Base-by-base conservation (phyloP, 2,329 filamentous ascomycete genomes). In the Pseudovirgaria hyperparasitica region DNA sequence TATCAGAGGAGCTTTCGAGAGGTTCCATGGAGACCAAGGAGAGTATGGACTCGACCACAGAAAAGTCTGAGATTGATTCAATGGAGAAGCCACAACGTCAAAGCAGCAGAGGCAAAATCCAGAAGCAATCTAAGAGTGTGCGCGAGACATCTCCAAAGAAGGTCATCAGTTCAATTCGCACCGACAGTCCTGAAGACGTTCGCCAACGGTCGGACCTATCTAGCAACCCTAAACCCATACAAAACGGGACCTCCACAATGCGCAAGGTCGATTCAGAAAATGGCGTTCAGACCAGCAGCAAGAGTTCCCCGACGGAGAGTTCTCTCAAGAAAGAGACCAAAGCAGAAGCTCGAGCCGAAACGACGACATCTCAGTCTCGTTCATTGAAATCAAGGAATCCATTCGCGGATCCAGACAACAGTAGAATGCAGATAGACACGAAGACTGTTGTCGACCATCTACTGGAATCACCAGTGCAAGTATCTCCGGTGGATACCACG, bases 391-490 rank as follows among this genome's bases (percentile, higher is more conserved):
- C 58, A 24, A 55, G 54, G 11, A 56, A 66, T 35, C 60, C 61
- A 3, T 57, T 60, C 23, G 41, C 48, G 26, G 43, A 57, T 25
- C 43, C 56, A 27, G 35, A 45, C 29, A 50, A 48, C n/a, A n/a
- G n/a, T n/a, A n/a, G n/a, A n/a, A n/a, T n/a, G n/a, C n/a, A n/a
- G n/a, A n/a, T n/a, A n/a, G n/a, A n/a, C n/a, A n/a, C n/a, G n/a
- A n/a, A n/a, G n/a, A n/a, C n/a, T n/a, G n/a, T n/a, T n/a, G 33
- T 35, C 11, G 46, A 42, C 18, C 46, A 48, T 22, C 50, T 73
- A 20, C 73, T 73, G 5, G 77, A 82, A 48, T 84, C 79, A 3
- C 78, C 77, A 3, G 65, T 77, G 2, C 62, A 76, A 33, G 63
- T 78, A 4, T 77, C 76, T 11, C 72, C 72, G 2, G 49, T 67